These are phyloP conservation scores for Leishmania tropica DNA, from an alignment of 208 protist genomes.

Conservation along the genomic window DNA sequence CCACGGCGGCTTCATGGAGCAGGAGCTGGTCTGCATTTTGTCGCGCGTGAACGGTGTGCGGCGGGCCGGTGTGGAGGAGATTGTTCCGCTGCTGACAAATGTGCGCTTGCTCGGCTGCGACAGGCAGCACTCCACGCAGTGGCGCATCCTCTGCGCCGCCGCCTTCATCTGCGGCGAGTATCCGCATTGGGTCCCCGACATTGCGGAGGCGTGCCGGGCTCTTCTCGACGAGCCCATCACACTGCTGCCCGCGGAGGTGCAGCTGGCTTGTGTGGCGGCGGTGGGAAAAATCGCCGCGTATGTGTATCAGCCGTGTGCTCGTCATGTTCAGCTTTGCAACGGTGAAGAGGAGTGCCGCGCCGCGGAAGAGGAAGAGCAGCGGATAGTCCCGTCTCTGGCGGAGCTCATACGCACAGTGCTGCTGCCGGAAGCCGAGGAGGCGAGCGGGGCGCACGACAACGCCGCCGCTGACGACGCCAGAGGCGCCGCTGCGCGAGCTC, in stretches of 20 bases:
- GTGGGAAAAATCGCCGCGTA: slow-evolving; percentile 91
- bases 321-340: slow-evolving; percentile 52
- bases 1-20: slow-evolving; percentile 88
- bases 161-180: slow-evolving; percentile 96
- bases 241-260: slow-evolving; percentile 78
- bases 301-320: slow-evolving; percentile 44
- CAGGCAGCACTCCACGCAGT: slow-evolving; percentile 62
- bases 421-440: slow-evolving; percentile 13
- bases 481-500: not conserved
- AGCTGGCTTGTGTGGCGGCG: slow-evolving; percentile 86
- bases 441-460: too few relatives aligned
- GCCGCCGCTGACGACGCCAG: not conserved
- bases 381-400: slow-evolving; percentile 6
- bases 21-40: slow-evolving; percentile 94
- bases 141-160: slow-evolving; percentile 85
- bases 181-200: slow-evolving; percentile 74
- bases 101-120: slow-evolving; percentile 50
- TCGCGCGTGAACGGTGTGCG: slow-evolving; percentile 94
- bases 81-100: slow-evolving; percentile 59
- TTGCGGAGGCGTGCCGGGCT: slow-evolving; percentile 39
- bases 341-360: slow-evolving; percentile 59
- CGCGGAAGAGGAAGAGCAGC: slow-evolving; percentile 11
- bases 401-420: slow-evolving; percentile 18
- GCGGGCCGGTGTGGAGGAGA: slow-evolving; percentile 63
- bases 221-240: slow-evolving; percentile 54